Conservation (phyloP, 208 protist genomes). For the Eutreptiella sp. region DNA sequence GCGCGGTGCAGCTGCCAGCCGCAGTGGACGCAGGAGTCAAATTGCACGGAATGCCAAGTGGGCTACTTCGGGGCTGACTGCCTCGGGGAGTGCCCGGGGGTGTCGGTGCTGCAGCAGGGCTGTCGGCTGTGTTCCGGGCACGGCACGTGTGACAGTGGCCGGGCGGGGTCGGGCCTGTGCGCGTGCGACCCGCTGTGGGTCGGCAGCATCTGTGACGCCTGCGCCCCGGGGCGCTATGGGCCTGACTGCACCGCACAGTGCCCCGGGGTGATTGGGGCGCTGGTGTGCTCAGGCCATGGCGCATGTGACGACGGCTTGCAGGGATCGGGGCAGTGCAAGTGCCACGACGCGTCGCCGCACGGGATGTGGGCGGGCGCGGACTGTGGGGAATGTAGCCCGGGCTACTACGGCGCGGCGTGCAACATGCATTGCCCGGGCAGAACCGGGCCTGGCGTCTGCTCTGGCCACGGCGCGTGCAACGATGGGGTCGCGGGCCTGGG, state of each 20-base stretch:
- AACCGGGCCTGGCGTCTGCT: neutral
- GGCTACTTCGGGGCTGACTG: slow-evolving; percentile 1
- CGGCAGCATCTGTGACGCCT: neutral
- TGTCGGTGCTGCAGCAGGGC: neutral
- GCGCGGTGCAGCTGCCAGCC: slow-evolving; percentile 27
- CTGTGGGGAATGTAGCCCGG: slow-evolving; percentile 7
- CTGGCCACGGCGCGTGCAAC: slow-evolving; percentile 14
- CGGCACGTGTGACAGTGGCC: slow-evolving; percentile 2
- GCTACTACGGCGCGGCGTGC: neutral
- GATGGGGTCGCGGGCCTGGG: slow-evolving; percentile 6
- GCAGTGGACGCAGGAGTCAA: neutral
- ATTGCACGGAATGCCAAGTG: neutral
- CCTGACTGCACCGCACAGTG: slow-evolving; percentile 2
- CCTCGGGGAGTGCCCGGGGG: neutral
- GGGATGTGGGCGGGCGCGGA: slow-evolving; percentile 8
- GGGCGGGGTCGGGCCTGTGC: neutral
- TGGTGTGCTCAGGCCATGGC: slow-evolving; percentile 6
- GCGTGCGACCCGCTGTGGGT: slow-evolving; percentile 19
- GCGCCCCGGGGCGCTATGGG: neutral
- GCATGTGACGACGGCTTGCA: slow-evolving; percentile 10
- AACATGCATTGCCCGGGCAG: neutral
- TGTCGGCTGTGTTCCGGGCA: slow-evolving; percentile 12
- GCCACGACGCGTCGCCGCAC: neutral
- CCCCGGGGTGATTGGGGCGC: slow-evolving; percentile 6
- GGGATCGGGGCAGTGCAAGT: slow-evolving; percentile 18